Percentiles rank a stretch among this genome's conserved stretches.
phyloP scores from a whole-genome alignment of 306 rosid genomes.

The Myrica gale region DNA sequence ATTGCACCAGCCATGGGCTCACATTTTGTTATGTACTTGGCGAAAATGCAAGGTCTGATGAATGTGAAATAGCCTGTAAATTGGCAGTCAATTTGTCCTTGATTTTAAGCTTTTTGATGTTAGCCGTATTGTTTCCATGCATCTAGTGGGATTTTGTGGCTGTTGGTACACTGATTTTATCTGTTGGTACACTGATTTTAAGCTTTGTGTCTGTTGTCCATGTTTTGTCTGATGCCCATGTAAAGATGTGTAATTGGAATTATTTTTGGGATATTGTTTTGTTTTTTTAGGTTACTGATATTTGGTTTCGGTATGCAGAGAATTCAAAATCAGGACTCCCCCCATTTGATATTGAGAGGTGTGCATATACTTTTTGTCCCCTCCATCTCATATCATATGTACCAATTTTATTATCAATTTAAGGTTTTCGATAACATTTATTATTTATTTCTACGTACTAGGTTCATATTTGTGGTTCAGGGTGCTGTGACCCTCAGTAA shows the following conservation, averaged over 20 bases:
- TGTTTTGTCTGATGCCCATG: not conserved
- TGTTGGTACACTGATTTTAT: too few relatives aligned
- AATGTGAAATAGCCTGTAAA: conserved; percentile 14
- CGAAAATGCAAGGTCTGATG: conserved; percentile 77
- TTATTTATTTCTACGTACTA: conserved; percentile 32
- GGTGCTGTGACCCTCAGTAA: conserved; percentile 58
- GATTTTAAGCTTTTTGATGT: not conserved
- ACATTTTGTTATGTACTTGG: conserved; percentile 85
- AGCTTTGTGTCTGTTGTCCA: too few relatives aligned
- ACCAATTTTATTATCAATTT: conserved; percentile 22
- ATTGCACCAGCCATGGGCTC: conserved; percentile 81
- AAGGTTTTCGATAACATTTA: conserved; percentile 22
- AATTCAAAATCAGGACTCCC: conserved; percentile 68
- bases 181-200: too few relatives aligned
- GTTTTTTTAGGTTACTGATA: conserved; percentile 24
- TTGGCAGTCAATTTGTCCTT: conserved; percentile 12
- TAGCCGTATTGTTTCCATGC: not conserved
- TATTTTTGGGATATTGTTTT: not conserved
- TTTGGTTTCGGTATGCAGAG: conserved; percentile 47
- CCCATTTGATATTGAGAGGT: conserved; percentile 73
- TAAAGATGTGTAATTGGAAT: not conserved
- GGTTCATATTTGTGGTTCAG: conserved; percentile 84
- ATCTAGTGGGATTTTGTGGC: not conserved
- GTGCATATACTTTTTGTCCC: not conserved
- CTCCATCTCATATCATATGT: conserved; percentile 8